Conservation (phyloP, 1,284 basidiomycete genomes). For the Golubevia pallescens region DNA sequence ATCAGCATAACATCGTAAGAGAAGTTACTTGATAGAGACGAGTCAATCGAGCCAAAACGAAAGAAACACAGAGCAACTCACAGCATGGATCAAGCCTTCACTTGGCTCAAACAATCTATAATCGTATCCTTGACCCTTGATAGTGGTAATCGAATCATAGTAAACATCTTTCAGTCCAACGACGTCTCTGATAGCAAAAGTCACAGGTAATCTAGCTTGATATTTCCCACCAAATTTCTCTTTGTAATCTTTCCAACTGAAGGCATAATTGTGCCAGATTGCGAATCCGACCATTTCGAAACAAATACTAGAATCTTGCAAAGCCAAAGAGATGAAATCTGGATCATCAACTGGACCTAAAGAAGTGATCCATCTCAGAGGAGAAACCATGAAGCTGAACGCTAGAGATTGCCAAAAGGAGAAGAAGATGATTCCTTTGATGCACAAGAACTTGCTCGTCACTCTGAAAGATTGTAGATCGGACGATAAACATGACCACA, state of each 20-base stretch:
- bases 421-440: constrained; percentile 97
- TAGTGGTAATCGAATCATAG: constrained; percentile 81
- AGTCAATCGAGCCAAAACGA: too few species aligned
- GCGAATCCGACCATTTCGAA: constrained; percentile 98
- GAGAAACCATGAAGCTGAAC: too few species aligned
- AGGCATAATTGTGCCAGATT: constrained; percentile 87
- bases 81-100: constrained; percentile 81
- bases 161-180: constrained; percentile 81
- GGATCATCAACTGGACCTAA: constrained; percentile 77
- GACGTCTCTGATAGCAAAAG: constrained; percentile 78
- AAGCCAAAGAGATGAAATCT: constrained; percentile 87
- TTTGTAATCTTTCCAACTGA: constrained; percentile 66
- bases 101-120: constrained; percentile 95
- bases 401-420: constrained; percentile 83
- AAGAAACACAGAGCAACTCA: too few species aligned
- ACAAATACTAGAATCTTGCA: constrained; percentile 89
- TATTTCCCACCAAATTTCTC: constrained; percentile 31
- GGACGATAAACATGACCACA: constrained; percentile 51
- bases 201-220: constrained; percentile 46
- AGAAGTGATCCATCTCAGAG: too few species aligned
- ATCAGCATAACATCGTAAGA: too few species aligned
- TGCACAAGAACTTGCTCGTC: constrained; percentile 77
- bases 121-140: constrained; percentile 86
- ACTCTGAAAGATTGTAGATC: constrained; percentile 56
- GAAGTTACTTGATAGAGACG: too few species aligned